Evolutionary conservation across 768 basidiomycete species (phyloP).

Genomic region (Mycena pura): DNA sequence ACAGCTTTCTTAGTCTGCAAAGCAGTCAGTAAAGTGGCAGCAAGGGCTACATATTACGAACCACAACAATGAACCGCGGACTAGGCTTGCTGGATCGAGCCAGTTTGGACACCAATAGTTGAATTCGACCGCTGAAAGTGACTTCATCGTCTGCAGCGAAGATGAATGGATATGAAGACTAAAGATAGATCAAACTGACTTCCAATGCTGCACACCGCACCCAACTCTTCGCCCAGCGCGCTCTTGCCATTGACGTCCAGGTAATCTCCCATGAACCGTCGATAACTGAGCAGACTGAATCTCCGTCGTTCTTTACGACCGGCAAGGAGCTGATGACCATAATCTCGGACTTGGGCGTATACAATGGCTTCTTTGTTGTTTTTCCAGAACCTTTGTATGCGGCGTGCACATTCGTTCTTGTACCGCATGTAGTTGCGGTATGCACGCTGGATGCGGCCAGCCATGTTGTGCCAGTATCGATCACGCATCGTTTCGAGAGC

Average conservation of each 20-base stretch:
- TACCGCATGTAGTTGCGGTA: constrained; percentile 96
- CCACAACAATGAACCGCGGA: constrained; percentile 89
- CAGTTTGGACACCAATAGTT: constrained; percentile 85
- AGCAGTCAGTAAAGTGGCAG: not conserved
- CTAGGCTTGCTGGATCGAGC: constrained; percentile 89
- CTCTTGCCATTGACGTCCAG: constrained; percentile 86
- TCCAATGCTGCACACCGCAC: constrained; percentile 72
- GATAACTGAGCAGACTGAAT: constrained; percentile 92
- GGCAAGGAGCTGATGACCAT: constrained; percentile 91
- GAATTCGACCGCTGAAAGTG: constrained; percentile 81
- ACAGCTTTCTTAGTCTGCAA: constrained; percentile 84
- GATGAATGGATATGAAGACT: not conserved
- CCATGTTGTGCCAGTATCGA: constrained; percentile 99
- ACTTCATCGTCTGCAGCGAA: constrained; percentile 67
- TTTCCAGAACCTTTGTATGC: constrained; percentile 98
- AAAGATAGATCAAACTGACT: constrained; percentile 51
- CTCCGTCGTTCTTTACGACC: constrained; percentile 92
- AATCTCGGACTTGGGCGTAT: constrained; percentile 90
- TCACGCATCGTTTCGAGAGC: constrained; percentile 99
- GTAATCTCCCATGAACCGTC: constrained; percentile 96
- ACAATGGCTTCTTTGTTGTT: constrained; percentile 94
- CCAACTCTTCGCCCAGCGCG: constrained; percentile 78
- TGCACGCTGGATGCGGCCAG: constrained; percentile 92
- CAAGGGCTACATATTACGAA: constrained; percentile 48
- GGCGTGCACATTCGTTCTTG: constrained; percentile 91